These are phyloP conservation scores for Helenozyma baotianmanensis DNA, from an alignment of 805 yeast species.

Conservation along the genomic window DNA sequence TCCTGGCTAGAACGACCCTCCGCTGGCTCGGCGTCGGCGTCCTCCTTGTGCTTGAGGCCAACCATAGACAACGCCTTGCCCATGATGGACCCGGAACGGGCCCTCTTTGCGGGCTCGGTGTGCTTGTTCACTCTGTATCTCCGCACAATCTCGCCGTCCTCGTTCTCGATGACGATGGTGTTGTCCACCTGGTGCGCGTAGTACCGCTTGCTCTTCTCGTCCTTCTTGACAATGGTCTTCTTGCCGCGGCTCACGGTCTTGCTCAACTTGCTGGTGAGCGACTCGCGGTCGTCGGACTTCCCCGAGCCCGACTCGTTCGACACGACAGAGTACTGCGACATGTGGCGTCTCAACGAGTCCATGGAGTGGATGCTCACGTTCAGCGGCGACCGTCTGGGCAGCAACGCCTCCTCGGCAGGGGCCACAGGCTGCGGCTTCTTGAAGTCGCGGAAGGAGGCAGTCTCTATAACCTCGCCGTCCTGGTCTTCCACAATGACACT, in stretches of 20 bases:
- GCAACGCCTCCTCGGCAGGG: no score
- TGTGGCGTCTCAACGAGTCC: slow-evolving; percentile 34
- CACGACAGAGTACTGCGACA: slow-evolving; percentile 32
- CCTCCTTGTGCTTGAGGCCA: slow-evolving; percentile 39
- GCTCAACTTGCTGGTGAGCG: slow-evolving; percentile 10
- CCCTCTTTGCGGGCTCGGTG: slow-evolving; percentile 18
- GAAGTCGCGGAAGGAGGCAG: slow-evolving; percentile 32
- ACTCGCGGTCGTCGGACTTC: slow-evolving; percentile 11
- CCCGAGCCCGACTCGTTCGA: slow-evolving; percentile 10
- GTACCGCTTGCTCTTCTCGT: slow-evolving; percentile 29
- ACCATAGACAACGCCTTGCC: slow-evolving; percentile 50
- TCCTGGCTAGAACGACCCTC: no score
- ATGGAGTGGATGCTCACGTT: slow-evolving; percentile 34
- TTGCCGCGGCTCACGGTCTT: slow-evolving; percentile 10
- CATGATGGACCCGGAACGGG: slow-evolving; percentile 38
- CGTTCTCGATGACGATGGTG: slow-evolving; percentile 77
- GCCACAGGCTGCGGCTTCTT: not conserved
- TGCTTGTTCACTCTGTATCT: slow-evolving; percentile 71
- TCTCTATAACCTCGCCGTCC: slow-evolving; percentile 73
- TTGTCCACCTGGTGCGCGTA: slow-evolving; percentile 80
- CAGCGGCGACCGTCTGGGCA: slow-evolving; percentile 9
- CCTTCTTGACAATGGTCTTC: slow-evolving; percentile 27
- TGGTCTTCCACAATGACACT: slow-evolving; percentile 74
- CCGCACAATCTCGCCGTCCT: slow-evolving; percentile 86
- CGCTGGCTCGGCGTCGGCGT: slow-evolving; percentile 1